These are phyloP conservation scores for Batrachochytrium dendrobatidis DNA, from an alignment of 371 early-diverging fungal genomes.

Conservation along the genomic window DNA sequence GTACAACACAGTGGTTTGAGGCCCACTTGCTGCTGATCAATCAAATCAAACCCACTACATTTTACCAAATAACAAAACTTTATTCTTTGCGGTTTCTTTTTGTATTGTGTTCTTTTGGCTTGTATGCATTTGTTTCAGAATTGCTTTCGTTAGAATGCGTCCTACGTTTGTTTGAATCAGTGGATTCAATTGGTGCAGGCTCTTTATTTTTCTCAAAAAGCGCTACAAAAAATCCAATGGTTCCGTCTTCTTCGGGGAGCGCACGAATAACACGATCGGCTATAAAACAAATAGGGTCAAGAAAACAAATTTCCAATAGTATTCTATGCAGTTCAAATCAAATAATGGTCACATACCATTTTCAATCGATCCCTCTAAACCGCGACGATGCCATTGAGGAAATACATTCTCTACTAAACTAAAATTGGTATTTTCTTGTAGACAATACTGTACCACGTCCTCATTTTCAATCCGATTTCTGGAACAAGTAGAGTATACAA, in stretches of 20 bases:
- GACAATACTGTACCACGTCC: slow-evolving; percentile 65
- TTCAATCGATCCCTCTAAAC: slow-evolving; percentile 12
- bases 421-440: slow-evolving; percentile 22
- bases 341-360: background rate
- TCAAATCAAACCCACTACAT: no score
- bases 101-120: no score
- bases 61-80: no score
- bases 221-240: slow-evolving; percentile 45
- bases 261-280: slow-evolving; percentile 21
- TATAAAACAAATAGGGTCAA: background rate
- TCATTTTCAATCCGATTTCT: slow-evolving; percentile 95
- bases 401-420: slow-evolving; percentile 20
- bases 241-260: slow-evolving; percentile 30
- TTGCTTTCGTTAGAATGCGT: no score
- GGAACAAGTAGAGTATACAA: slow-evolving; percentile 98
- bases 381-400: slow-evolving; percentile 33
- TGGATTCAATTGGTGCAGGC: no score
- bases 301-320: background rate
- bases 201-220: slow-evolving; percentile 37
- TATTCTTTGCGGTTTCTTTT: no score
- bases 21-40: no score
- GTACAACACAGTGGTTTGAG: no score
- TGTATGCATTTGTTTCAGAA: no score
- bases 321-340: background rate
- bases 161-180: no score